Evolutionary conservation across 2,329 filamentous ascomycete species (phyloP), one percentile per base, ranked within the genome.

Genomic region (Iodosphaeria phyllophila): DNA sequence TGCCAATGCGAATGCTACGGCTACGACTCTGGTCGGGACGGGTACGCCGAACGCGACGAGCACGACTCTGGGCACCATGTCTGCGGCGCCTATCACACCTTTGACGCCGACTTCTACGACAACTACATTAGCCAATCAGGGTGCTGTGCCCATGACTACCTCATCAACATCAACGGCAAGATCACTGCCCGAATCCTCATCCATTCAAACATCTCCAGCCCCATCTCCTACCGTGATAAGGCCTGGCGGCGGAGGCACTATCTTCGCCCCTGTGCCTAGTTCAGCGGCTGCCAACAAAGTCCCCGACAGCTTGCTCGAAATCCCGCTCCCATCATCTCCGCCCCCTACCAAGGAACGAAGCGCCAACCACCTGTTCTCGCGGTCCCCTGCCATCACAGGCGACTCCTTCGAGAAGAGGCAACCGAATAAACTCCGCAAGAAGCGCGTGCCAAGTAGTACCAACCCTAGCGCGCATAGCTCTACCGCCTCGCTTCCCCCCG

Each of bases 381-480:
- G 74, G 34, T 74, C 76, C 3, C 69, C 74, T n/a, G n/a, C n/a
- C n/a, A n/a, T n/a, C 1, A 60, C 62, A 1, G 59, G 54, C 14
- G 64, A 68, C 20, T 61, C 56, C n/a, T n/a, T n/a, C 18, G 73
- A 73, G 32, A 72, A 64, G 38, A 67, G 78, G 22, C 75, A 74
- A 43, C 80, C 83, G 0, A 93, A 92, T 41, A 92, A 93, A 49
- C 56, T 98, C 25, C 77, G 75, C 47, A 95, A 95, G 58, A 92
- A 80, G 49, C 63, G 73, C 33, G 56, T 77, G 28, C 74, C 78
- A 0, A 74, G 71, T 20, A 80, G 78, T 40, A 52, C 76, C 13
- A 84, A 82, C 37, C 74, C 74, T 12, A 93, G 86, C 43, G 84
- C 86, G 0, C 83, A 92, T 34, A 93, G 84, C 42, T 95, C 89